A percentile compares a stretch with the other conserved stretches of the same genome.
Evolutionary conservation across 371 early-diverging fungal species (phyloP).

Genomic region (Mucor piriformis): DNA sequence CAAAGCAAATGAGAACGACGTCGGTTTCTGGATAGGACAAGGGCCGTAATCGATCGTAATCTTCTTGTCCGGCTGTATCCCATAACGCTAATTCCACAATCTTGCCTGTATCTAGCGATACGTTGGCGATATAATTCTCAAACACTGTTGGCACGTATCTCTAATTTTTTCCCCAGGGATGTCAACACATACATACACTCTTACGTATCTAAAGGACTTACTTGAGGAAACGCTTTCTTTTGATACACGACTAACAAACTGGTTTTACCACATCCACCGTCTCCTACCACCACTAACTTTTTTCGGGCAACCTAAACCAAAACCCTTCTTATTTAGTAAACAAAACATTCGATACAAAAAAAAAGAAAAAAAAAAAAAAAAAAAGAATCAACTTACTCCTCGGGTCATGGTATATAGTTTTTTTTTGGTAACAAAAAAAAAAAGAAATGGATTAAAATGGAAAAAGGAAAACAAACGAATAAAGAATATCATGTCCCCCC

Average conservation of each 20-base stretch:
- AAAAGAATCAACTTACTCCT: constrained; percentile 17
- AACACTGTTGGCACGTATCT: constrained; percentile 78
- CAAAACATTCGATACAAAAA: not conserved
- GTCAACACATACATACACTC: not conserved
- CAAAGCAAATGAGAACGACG: constrained; percentile 74
- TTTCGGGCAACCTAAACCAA: constrained; percentile 43
- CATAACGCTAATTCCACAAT: constrained; percentile 68
- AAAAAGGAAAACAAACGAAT: constrained; percentile 17
- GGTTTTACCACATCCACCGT: constrained; percentile 87
- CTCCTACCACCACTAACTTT: constrained; percentile 61
- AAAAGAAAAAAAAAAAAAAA: not conserved
- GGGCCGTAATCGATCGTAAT: constrained; percentile 84
- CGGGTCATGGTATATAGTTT: constrained; percentile 15
- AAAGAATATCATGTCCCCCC: too few relatives aligned
- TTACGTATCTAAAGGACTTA: constrained; percentile 21
- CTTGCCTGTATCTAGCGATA: constrained; percentile 64
- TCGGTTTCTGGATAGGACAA: constrained; percentile 78
- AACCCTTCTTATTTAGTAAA: not conserved
- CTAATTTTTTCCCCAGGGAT: constrained; percentile 17
- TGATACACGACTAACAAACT: constrained; percentile 84
- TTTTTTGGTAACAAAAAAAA: not conserved
- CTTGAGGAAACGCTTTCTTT: constrained; percentile 82
- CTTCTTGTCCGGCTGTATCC: constrained; percentile 92
- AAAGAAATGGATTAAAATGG: constrained; percentile 15
- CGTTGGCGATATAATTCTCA: constrained; percentile 71